These are phyloP conservation scores for Cryptosporidium sp. DNA, from an alignment of 169 alveolate species.

Conservation along the genomic window DNA sequence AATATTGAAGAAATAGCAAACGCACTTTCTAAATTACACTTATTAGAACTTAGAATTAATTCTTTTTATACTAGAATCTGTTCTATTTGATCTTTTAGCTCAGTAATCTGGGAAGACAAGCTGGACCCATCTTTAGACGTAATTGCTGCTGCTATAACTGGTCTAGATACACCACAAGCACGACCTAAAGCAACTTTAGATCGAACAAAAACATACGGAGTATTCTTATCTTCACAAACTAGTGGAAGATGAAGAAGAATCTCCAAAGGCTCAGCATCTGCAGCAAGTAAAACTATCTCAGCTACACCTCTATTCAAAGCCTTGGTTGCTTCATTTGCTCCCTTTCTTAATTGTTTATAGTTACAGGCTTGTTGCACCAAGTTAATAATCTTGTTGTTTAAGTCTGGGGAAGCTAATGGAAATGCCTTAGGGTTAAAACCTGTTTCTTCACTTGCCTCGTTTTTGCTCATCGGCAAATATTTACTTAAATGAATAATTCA, in stretches of 20 bases:
- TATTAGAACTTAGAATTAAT: constrained; percentile 46
- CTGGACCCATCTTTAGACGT: constrained; percentile 95
- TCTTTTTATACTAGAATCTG: constrained; percentile 90
- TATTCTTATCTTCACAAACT: constrained; percentile 99
- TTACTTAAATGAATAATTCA: neutral
- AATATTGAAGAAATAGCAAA: neutral
- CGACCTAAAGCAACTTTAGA: constrained; percentile 97
- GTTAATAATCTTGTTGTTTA: constrained; percentile 88
- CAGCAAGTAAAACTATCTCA: constrained; percentile 97
- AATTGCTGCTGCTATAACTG: constrained; percentile 97
- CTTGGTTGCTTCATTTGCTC: constrained; percentile 97
- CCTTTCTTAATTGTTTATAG: constrained; percentile 94
- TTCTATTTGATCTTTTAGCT: constrained; percentile 96
- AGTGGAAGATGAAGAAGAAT: constrained; percentile 97
- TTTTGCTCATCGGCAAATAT: constrained; percentile 69
- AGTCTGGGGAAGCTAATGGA: constrained; percentile 91
- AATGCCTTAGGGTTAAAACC: constrained; percentile 88
- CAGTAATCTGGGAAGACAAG: constrained; percentile 94
- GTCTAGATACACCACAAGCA: constrained; percentile 98
- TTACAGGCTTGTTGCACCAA: constrained; percentile 93
- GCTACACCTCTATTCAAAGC: constrained; percentile 97
- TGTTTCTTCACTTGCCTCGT: constrained; percentile 77
- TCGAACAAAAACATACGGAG: constrained; percentile 97
- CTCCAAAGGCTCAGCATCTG: constrained; percentile 99
- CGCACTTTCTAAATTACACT: neutral